These are phyloP conservation scores for Pouteria campechiana DNA, from an alignment of 179 eudicot genomes.

Conservation along the genomic window DNA sequence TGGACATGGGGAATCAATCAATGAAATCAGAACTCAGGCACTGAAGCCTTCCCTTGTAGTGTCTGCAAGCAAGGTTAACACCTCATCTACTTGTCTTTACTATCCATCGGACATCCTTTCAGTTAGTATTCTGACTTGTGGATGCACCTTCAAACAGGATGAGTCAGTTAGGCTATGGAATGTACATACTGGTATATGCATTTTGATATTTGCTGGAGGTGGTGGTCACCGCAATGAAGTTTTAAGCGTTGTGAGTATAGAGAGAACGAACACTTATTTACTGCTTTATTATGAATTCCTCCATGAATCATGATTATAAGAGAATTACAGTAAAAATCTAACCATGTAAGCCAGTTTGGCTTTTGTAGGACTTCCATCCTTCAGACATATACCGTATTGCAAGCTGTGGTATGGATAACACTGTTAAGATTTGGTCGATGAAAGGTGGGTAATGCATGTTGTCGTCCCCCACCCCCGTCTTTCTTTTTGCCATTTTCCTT, in stretches of 20 bases:
- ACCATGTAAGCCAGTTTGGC: background rate
- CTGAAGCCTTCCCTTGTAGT: conserved; percentile 79
- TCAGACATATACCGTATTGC: conserved; percentile 95
- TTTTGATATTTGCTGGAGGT: conserved; percentile 96
- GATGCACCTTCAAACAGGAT: conserved; percentile 41
- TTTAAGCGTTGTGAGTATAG: conserved; percentile 72
- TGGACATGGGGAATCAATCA: conserved; percentile 95
- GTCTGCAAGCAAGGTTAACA: conserved; percentile 92
- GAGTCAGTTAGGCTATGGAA: conserved; percentile 98
- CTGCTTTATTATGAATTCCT: too few relatives aligned
- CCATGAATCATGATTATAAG: too few relatives aligned
- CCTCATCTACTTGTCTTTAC: background rate
- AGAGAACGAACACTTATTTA: too few relatives aligned
- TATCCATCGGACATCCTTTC: too few relatives aligned
- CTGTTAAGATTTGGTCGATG: conserved; percentile 98
- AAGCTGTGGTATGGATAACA: conserved; percentile 98
- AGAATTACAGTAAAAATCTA: background rate
- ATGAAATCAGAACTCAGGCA: conserved; percentile 87
- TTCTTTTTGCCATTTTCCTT: background rate
- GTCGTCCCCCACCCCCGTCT: background rate
- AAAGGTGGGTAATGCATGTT: conserved; percentile 40
- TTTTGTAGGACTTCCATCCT: conserved; percentile 84
- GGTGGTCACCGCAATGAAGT: conserved; percentile 99
- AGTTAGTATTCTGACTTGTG: conserved; percentile 4
- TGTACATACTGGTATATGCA: conserved; percentile 95